phyloP scores from a whole-genome alignment of 2,329 filamentous ascomycete species.

The Aureobasidium mangrovei region DNA sequence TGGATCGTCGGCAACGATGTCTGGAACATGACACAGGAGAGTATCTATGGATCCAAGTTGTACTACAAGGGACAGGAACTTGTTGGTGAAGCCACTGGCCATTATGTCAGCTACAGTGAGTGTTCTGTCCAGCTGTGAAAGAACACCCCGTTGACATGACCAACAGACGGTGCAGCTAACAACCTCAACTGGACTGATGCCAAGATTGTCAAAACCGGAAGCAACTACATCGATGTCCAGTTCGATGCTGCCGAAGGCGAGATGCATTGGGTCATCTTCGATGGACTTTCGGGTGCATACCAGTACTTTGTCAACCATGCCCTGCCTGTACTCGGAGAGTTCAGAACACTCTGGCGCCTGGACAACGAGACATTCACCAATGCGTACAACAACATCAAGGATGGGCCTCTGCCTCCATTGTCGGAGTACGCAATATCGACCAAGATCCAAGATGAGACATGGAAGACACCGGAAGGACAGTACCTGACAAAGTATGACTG shows the following conservation, averaged over 20 bases:
- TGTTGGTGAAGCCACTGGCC: constrained; percentile 33
- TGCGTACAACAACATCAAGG: constrained; percentile 38
- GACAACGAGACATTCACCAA: constrained; percentile 42
- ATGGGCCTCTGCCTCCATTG: constrained; percentile 38
- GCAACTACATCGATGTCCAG: constrained; percentile 40
- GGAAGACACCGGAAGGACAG: constrained; percentile 38
- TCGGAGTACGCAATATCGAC: constrained; percentile 36
- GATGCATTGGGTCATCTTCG: constrained; percentile 45
- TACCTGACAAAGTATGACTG: constrained; percentile 48
- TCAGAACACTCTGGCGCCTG: constrained; percentile 43
- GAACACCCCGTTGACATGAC: not conserved
- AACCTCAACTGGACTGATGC: constrained; percentile 43
- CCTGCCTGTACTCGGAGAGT: constrained; percentile 41
- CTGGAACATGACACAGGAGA: constrained; percentile 35
- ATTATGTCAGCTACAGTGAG: constrained; percentile 40
- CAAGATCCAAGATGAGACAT: constrained; percentile 48
- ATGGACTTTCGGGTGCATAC: constrained; percentile 44
- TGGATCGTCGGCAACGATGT: constrained; percentile 34
- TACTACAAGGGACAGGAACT: constrained; percentile 35
- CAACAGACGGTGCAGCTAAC: constrained; percentile 37
- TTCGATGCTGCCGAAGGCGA: constrained; percentile 42
- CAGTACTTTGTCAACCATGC: constrained; percentile 47
- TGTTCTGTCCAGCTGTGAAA: not conserved
- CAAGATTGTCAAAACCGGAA: constrained; percentile 32
- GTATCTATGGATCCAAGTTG: constrained; percentile 33